phyloP scores from a whole-genome alignment of 2,329 filamentous ascomycete genomes.

The Ceratocystis cubensis region DNA sequence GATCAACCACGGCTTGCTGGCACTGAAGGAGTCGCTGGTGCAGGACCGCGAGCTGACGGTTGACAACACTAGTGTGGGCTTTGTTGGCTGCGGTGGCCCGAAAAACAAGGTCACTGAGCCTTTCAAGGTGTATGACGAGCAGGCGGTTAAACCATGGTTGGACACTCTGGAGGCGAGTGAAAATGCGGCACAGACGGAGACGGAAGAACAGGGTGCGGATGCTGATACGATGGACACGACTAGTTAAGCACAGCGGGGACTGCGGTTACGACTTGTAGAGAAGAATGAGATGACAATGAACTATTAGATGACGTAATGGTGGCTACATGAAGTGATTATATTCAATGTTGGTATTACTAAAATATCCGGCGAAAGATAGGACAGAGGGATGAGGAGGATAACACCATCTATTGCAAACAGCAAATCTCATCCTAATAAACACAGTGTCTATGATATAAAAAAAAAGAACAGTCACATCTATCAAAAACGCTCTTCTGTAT shows the following conservation, averaged over 20 bases:
- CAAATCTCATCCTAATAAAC: background rate
- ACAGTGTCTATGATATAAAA: background rate
- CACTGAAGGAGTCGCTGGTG: slow-evolving; percentile 86
- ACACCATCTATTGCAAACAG: no score
- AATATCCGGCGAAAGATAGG: background rate
- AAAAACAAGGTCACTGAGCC: slow-evolving; percentile 49
- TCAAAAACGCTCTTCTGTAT: background rate
- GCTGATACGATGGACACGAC: slow-evolving; percentile 25
- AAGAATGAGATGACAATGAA: slow-evolving; percentile 20
- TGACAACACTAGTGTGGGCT: slow-evolving; percentile 86
- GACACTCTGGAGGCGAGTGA: slow-evolving; percentile 53
- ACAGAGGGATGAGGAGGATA: background rate
- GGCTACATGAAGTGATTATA: background rate
- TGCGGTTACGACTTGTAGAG: slow-evolving; percentile 11
- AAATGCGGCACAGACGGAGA: slow-evolving; percentile 30
- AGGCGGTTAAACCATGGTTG: slow-evolving; percentile 74
- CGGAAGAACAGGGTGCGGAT: slow-evolving; percentile 31
- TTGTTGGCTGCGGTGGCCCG: slow-evolving; percentile 54
- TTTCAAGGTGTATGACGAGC: slow-evolving; percentile 84
- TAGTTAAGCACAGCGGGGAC: slow-evolving; percentile 25
- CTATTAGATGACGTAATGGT: slow-evolving; percentile 7
- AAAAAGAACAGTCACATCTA: background rate
- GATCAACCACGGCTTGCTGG: slow-evolving; percentile 77
- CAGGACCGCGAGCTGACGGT: slow-evolving; percentile 97
- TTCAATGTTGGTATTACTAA: slow-evolving; percentile 5